phyloP scores from a whole-genome alignment of 2,329 filamentous ascomycete species.

The Trichoderma koningiopsis region DNA sequence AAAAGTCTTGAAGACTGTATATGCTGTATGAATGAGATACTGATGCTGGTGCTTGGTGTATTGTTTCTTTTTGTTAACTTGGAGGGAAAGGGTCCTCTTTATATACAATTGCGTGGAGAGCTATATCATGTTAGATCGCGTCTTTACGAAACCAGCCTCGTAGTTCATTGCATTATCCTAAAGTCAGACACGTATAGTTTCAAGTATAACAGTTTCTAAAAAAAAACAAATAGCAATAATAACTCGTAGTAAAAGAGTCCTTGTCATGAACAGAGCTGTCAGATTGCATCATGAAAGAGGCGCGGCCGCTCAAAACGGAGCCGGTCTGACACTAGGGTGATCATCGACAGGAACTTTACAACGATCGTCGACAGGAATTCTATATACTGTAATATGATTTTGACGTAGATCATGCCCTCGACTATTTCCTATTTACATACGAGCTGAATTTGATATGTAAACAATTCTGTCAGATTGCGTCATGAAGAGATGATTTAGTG shows the following conservation, averaged over 20 bases:
- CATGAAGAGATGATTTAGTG: background rate
- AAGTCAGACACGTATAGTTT: background rate
- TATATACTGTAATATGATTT: background rate
- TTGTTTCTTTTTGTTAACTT: background rate
- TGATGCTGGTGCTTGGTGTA: background rate
- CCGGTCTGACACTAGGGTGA: conserved; percentile 1
- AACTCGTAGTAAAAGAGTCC: background rate
- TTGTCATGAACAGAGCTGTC: background rate
- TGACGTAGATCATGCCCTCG: conserved; percentile 2
- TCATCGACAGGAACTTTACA: background rate
- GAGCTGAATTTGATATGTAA: background rate
- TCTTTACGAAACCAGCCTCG: background rate
- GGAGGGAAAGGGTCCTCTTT: background rate
- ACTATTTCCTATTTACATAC: background rate
- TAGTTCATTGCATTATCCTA: background rate
- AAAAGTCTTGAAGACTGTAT: background rate
- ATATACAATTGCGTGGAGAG: background rate
- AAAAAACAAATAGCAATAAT: background rate
- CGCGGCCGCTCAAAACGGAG: background rate
- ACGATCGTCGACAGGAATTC: background rate
- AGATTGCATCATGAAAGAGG: conserved; percentile 12
- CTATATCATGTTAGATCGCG: background rate
- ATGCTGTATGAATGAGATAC: background rate
- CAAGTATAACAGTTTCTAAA: background rate
- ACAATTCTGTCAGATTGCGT: background rate